A percentile compares a stretch with the other conserved stretches of the same genome.
These are phyloP conservation scores for Candida ulmi DNA, from an alignment of 805 yeast genomes.

Conservation along the genomic window DNA sequence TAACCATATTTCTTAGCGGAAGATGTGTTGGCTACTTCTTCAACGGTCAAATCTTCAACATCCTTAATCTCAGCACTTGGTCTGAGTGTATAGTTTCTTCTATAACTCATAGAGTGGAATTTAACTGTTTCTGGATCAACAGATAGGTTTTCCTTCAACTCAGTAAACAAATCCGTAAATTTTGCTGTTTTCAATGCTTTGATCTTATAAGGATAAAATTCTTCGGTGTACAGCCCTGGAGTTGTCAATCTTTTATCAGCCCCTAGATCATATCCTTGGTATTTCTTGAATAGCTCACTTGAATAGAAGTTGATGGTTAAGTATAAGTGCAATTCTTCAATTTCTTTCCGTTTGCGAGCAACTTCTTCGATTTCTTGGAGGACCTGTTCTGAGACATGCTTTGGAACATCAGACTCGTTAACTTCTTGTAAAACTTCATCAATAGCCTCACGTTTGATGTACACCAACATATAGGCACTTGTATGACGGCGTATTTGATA, in stretches of 20 bases:
- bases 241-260: constrained; percentile 48
- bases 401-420: constrained; percentile 53
- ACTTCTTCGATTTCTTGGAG: constrained; percentile 56
- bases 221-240: constrained; percentile 40
- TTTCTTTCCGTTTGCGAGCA: constrained; percentile 47
- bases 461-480: constrained; percentile 96
- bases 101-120: constrained; percentile 59
- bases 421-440: constrained; percentile 55
- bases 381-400: constrained; percentile 61
- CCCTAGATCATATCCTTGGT: constrained; percentile 72
- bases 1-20: constrained; percentile 43
- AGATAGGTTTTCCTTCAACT: constrained; percentile 41
- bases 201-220: constrained; percentile 42
- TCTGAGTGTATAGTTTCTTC: constrained; percentile 69
- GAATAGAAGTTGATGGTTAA: constrained; percentile 54
- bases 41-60: constrained; percentile 37
- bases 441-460: constrained; percentile 61
- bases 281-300: constrained; percentile 45
- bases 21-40: constrained; percentile 42
- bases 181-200: constrained; percentile 54
- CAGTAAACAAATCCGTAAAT: constrained; percentile 42
- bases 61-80: constrained; percentile 40
- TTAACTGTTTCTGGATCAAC: constrained; percentile 35
- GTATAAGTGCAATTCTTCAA: constrained; percentile 68
- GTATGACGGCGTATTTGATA: constrained; percentile 75